Evolutionary conservation across 768 basidiomycete genomes (phyloP).

Genomic region (Infundibulicybe gibba): DNA sequence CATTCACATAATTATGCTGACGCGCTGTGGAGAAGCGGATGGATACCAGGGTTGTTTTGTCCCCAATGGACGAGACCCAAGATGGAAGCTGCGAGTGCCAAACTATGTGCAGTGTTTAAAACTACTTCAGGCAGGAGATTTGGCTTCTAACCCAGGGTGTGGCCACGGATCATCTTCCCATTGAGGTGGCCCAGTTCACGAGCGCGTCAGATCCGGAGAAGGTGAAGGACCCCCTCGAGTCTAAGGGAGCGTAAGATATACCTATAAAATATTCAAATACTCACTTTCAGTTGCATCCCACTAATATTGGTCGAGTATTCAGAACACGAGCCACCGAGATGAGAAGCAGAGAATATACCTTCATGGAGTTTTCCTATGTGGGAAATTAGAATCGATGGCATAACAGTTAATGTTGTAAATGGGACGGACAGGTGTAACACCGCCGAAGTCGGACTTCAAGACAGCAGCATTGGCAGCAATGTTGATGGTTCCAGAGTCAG

Average conservation of each 20-base stretch:
- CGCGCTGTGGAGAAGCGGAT: neutral
- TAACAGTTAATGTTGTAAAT: neutral
- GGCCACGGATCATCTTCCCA: slow-evolving; percentile 36
- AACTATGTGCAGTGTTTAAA: slow-evolving; percentile 7
- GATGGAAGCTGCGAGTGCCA: slow-evolving; percentile 32
- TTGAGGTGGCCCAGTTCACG: slow-evolving; percentile 35
- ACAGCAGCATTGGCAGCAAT: slow-evolving; percentile 22
- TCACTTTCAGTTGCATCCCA: slow-evolving; percentile 37
- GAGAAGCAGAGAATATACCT: slow-evolving; percentile 19
- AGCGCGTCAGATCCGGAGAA: slow-evolving; percentile 30
- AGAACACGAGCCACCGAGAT: neutral
- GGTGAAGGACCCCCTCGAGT: slow-evolving; percentile 27
- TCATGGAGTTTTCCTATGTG: slow-evolving; percentile 38
- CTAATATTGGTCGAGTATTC: slow-evolving; percentile 8
- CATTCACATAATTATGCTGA: neutral
- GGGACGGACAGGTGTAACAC: slow-evolving; percentile 28
- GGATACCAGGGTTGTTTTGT: slow-evolving; percentile 31
- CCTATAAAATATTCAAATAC: slow-evolving; percentile 1
- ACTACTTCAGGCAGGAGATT: neutral
- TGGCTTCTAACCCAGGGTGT: slow-evolving; percentile 26
- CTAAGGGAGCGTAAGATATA: slow-evolving; percentile 7
- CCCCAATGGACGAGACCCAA: slow-evolving; percentile 32
- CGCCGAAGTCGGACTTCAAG: slow-evolving; percentile 30
- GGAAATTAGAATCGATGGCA: neutral
- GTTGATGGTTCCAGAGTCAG: slow-evolving; percentile 10